phyloP scores from a whole-genome alignment of 192 early-diverging fungal genomes.

The Mortierella antarctica region DNA sequence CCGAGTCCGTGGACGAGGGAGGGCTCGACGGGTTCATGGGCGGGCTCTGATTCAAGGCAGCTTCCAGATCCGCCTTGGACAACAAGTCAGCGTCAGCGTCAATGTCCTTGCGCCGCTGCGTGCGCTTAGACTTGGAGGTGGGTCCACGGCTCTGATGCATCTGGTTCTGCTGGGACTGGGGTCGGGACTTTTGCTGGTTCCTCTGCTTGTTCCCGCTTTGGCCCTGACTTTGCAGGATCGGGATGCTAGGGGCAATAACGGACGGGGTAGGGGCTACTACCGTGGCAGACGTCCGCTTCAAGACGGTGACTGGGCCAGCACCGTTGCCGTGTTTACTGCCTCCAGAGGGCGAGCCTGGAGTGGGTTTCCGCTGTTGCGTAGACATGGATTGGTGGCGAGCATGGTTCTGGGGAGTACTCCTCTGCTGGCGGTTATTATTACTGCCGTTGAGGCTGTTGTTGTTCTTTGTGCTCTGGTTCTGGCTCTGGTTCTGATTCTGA shows the following conservation, averaged over 20 bases:
- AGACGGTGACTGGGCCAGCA: neutral
- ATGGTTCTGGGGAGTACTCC: slow-evolving; percentile 18
- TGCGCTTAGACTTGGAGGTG: slow-evolving; percentile 12
- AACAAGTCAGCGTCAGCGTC: slow-evolving; percentile 43
- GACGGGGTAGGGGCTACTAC: slow-evolving; percentile 2
- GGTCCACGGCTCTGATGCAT: neutral
- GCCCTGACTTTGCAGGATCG: slow-evolving; percentile 1
- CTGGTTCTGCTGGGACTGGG: slow-evolving; percentile 14
- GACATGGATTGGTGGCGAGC: slow-evolving; percentile 39
- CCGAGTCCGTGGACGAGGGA: slow-evolving; percentile 45
- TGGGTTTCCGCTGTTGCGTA: slow-evolving; percentile 8
- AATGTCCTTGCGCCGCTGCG: slow-evolving; percentile 59
- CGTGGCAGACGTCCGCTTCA: slow-evolving; percentile 28
- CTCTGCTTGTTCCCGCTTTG: slow-evolving; percentile 8
- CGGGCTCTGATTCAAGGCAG: slow-evolving; percentile 20
- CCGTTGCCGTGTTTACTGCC: neutral
- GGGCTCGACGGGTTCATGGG: slow-evolving; percentile 27
- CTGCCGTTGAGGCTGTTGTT: neutral
- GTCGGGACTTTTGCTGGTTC: slow-evolving; percentile 18
- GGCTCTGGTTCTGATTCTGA: neutral
- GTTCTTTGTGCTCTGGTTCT: neutral
- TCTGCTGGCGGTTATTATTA: neutral
- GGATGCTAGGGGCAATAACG: slow-evolving; percentile 2
- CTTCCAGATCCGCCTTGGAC: slow-evolving; percentile 41
- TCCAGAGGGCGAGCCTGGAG: slow-evolving; percentile 9